Percentiles rank a stretch among this genome's conserved stretches.
Conservation (phyloP, 306 rosid species). For the Senna tora region DNA sequence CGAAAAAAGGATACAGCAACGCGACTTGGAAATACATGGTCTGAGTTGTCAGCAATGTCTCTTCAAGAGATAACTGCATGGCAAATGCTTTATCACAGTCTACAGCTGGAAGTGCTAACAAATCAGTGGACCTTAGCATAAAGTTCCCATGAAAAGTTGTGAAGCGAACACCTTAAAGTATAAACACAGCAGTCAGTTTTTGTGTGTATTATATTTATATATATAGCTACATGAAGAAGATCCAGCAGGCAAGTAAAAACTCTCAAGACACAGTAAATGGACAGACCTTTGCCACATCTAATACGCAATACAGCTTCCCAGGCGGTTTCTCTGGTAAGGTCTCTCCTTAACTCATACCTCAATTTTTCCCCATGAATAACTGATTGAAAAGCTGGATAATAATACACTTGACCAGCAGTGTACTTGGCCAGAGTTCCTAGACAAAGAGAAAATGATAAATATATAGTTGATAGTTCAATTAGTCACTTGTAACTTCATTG, state of each 20-base stretch:
- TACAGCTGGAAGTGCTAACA: conserved; percentile 96
- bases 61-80: conserved; percentile 90
- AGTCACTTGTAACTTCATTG: background rate
- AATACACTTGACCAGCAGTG: conserved; percentile 90
- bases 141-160: conserved; percentile 90
- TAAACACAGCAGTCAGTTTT: too few species aligned
- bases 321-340: conserved; percentile 93
- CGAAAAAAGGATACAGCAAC: conserved; percentile 84
- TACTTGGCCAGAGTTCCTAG: conserved; percentile 95
- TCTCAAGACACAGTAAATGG: conserved; percentile 36
- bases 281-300: conserved; percentile 91
- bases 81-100: conserved; percentile 98
- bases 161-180: conserved; percentile 97
- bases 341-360: conserved; percentile 87
- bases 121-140: conserved; percentile 95
- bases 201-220: too few species aligned
- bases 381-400: conserved; percentile 84
- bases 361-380: conserved; percentile 85
- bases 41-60: conserved; percentile 83
- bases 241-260: too few species aligned
- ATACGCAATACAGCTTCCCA: conserved; percentile 99
- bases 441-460: conserved; percentile 33
- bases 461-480: conserved; percentile 30
- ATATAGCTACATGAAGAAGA: too few species aligned
- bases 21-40: conserved; percentile 97